Evolutionary conservation across 2,329 filamentous ascomycete genomes (phyloP), one percentile per base, ranked within the genome.

Genomic region (Sphaerulina musiva): DNA sequence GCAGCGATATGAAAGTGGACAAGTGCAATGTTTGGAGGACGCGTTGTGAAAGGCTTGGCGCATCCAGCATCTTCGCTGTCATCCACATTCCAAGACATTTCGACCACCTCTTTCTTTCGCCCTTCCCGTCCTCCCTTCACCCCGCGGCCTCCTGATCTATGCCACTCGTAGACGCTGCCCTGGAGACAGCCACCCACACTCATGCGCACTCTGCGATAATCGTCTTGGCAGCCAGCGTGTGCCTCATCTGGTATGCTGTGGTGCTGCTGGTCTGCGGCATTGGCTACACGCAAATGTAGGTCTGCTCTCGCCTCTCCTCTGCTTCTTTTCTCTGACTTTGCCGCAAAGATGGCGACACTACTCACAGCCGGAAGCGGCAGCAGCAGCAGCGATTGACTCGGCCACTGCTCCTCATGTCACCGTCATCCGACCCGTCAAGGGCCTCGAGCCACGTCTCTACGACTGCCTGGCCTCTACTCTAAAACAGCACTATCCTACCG

Each of bases 361-460:
- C 64, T 77, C 76, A 23, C 69, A 63, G 50, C 70, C 66, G 41
- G 58, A 65, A 43, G 71, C 67, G 43, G 51, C 59, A 64, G 29
- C 20, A 20, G 20, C 20, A 20, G 20, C 51, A 14, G 51, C 20
- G 1, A 46, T 56, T 6, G 48, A 57, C 4, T 44, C 38, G 3
- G 38, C 42, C 10, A 73, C 83, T 39, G 76, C 89, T 2, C 92
- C 91, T 12, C 84, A 89, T 73, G 80, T 98, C 64, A 97, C 93
- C 32, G 80, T 95, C 57, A 90, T 98, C 62, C 87, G 93, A 2
- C 95, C 93, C 0, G 85, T 95, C 60, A 97, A 96, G 73, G 93
- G 91, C 57, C 78, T 95, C 53, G 93, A 97, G 69, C 87, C 90
- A 3, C 82, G 84, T 60, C 82, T 97, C 23, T 95, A 95, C 77